Conservation (phyloP, 1,139 yeast species). For the Candida anutae region DNA sequence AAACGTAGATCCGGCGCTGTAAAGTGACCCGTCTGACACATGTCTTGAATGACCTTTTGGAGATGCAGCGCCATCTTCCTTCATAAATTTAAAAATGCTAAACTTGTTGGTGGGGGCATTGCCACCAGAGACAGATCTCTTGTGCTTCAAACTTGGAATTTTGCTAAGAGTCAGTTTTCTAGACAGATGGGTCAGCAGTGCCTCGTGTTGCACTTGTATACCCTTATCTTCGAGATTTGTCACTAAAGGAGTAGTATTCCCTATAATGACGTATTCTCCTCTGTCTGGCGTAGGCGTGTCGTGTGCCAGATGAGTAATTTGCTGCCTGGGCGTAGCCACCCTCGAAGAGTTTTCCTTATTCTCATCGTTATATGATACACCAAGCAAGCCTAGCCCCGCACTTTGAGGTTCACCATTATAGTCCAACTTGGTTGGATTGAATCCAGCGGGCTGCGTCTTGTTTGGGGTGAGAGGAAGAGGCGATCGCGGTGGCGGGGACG, state of each 20-base stretch:
- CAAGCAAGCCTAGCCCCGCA: conserved; percentile 38
- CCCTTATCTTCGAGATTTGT: conserved; percentile 27
- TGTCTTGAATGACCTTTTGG: conserved; percentile 28
- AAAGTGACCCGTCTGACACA: conserved; percentile 34
- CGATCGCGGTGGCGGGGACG: conserved; percentile 31
- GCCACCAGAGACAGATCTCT: conserved; percentile 36
- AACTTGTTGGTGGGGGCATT: conserved; percentile 19
- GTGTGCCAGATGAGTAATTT: conserved; percentile 2
- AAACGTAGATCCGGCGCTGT: conserved; percentile 25
- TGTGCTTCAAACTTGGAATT: conserved; percentile 26
- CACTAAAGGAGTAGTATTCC: conserved; percentile 24
- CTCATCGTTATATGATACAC: conserved; percentile 18
- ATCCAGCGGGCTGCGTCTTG: conserved; percentile 9
- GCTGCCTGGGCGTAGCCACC: conserved; percentile 5
- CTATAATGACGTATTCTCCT: conserved; percentile 4
- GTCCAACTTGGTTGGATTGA: no score
- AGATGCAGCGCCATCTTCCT: conserved; percentile 6
- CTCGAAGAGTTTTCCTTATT: conserved; percentile 1
- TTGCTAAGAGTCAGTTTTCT: neutral
- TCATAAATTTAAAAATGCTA: conserved; percentile 24
- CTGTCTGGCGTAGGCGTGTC: conserved; percentile 4
- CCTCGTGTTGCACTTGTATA: neutral
- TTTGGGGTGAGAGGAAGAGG: conserved; percentile 21
- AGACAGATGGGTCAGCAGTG: neutral
- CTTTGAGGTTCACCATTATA: no score